Conservation (phyloP, 805 yeast species). For the Scheffersomyces amazonensis region DNA sequence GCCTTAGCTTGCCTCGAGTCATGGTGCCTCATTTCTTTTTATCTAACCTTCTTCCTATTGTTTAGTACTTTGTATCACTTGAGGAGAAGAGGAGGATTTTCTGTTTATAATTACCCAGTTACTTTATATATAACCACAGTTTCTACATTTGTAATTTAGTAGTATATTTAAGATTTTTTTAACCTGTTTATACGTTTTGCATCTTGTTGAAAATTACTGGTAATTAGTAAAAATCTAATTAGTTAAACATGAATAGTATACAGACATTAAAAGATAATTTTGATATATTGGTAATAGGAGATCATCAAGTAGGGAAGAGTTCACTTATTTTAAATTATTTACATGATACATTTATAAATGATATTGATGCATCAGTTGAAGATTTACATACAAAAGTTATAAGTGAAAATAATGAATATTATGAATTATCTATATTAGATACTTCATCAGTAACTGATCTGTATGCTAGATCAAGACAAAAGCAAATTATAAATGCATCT, state of each 20-base stretch:
- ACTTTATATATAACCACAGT: too few relatives aligned
- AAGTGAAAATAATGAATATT: slow-evolving; percentile 11
- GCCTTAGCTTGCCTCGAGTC: too few relatives aligned
- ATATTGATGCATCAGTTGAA: slow-evolving; percentile 17
- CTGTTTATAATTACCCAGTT: background rate
- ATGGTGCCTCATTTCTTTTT: too few relatives aligned
- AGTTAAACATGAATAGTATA: slow-evolving; percentile 9
- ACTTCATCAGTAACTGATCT: slow-evolving; percentile 21
- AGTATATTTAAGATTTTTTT: too few relatives aligned
- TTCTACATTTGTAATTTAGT: too few relatives aligned
- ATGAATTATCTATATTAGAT: slow-evolving; percentile 32
- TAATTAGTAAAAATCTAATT: too few relatives aligned
- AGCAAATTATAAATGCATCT: slow-evolving; percentile 27
- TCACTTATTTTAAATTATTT: slow-evolving; percentile 22
- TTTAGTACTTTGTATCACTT: background rate
- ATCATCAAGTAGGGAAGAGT: slow-evolving; percentile 21
- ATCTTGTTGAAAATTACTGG: background rate
- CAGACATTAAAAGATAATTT: slow-evolving; percentile 11
- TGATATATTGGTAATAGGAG: slow-evolving; percentile 31
- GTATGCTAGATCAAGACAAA: slow-evolving; percentile 21
- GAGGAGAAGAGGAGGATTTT: background rate
- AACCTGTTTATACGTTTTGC: too few relatives aligned
- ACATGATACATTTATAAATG: slow-evolving; percentile 16
- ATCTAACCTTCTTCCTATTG: too few relatives aligned
- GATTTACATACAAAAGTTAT: slow-evolving; percentile 21